These are phyloP conservation scores for Malassezia sp. DNA, from an alignment of 1,284 basidiomycete genomes.

Conservation along the genomic window DNA sequence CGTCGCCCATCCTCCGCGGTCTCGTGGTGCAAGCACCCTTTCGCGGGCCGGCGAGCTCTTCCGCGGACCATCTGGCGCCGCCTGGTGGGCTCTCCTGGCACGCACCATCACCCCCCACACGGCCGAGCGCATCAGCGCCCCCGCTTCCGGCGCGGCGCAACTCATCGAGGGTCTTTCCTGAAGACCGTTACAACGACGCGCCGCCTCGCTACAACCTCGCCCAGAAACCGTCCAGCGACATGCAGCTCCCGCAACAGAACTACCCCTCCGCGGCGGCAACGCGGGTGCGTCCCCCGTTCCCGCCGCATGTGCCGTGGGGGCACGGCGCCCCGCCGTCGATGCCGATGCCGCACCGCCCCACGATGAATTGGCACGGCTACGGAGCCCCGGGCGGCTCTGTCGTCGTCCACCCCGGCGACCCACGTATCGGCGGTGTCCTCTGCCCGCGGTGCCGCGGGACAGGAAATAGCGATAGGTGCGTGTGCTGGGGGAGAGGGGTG, in stretches of 20 bases:
- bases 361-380: constrained; percentile 5
- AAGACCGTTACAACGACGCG: constrained; percentile 8
- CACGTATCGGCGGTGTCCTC: constrained; percentile 21
- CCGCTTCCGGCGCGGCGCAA: background rate
- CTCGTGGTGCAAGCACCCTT: constrained; percentile 1
- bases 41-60: background rate
- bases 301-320: background rate
- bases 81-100: too few relatives aligned
- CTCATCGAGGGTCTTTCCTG: background rate
- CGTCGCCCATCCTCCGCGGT: background rate
- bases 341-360: background rate
- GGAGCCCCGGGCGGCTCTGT: constrained; percentile 17
- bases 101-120: too few relatives aligned
- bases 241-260: constrained; percentile 7
- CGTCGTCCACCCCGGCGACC: constrained; percentile 21
- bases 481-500: too few relatives aligned
- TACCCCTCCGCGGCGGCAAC: background rate
- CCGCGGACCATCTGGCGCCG: background rate
- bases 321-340: background rate
- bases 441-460: constrained; percentile 20
- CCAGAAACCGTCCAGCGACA: background rate
- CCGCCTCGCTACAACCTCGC: constrained; percentile 9
- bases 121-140: background rate
- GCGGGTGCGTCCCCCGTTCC: background rate
- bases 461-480: too few relatives aligned